Conservation (phyloP, 2,329 filamentous ascomycete genomes). For the Sarocladiaceae sp. region DNA sequence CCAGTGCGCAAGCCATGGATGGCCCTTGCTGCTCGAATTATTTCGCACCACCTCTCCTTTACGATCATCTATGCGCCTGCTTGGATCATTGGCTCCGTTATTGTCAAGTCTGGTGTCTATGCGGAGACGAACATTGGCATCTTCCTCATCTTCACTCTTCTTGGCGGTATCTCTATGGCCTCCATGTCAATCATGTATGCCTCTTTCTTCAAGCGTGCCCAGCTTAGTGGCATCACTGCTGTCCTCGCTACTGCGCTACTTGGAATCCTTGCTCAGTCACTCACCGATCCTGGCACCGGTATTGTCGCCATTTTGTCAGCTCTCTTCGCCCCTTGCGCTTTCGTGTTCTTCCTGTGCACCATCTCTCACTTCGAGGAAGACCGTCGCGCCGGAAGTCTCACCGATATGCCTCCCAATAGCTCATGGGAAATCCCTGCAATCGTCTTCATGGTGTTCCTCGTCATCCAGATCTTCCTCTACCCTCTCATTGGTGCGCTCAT, state of each 20-base stretch:
- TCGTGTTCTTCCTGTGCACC: slow-evolving; percentile 73
- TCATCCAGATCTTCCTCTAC: slow-evolving; percentile 74
- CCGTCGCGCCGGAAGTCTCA: slow-evolving; percentile 55
- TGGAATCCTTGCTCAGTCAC: slow-evolving; percentile 76
- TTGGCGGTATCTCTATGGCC: slow-evolving; percentile 71
- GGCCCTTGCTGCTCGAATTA: slow-evolving; percentile 70
- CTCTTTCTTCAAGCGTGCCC: slow-evolving; percentile 80
- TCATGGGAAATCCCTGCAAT: slow-evolving; percentile 70
- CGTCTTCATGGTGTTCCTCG: slow-evolving; percentile 71
- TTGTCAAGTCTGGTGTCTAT: slow-evolving; percentile 62
- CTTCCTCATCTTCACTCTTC: slow-evolving; percentile 68
- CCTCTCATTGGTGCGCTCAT: slow-evolving; percentile 70
- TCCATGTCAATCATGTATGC: slow-evolving; percentile 80
- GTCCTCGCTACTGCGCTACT: slow-evolving; percentile 70
- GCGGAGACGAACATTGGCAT: slow-evolving; percentile 58
- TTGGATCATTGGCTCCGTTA: slow-evolving; percentile 73
- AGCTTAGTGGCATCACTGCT: slow-evolving; percentile 79
- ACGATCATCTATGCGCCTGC: slow-evolving; percentile 74
- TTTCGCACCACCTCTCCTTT: slow-evolving; percentile 78
- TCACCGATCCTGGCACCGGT: slow-evolving; percentile 57
- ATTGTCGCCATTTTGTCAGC: slow-evolving; percentile 67
- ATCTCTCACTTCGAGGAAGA: slow-evolving; percentile 73
- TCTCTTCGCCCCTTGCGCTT: slow-evolving; percentile 84
- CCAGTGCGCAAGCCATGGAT: slow-evolving; percentile 70
- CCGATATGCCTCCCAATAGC: slow-evolving; percentile 56